Base-by-base conservation (phyloP, 2,329 filamentous ascomycete species). In the Clarireedia paspali region DNA sequence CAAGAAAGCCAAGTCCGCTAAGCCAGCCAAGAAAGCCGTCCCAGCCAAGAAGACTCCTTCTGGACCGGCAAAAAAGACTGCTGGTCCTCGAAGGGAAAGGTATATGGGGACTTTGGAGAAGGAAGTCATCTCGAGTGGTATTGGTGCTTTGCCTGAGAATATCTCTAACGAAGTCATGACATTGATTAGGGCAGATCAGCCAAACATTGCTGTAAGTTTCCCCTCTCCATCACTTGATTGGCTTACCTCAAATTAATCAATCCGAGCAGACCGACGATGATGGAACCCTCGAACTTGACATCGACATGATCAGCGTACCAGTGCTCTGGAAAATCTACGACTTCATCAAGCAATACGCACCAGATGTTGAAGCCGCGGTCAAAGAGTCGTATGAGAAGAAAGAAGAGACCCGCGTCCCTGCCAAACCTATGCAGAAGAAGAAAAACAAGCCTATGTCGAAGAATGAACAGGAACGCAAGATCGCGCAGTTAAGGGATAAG, bases 41-140 rank as follows among this genome's bases (percentile, higher is more conserved):
- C 62, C 62, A 15, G 63, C 60, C 24, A 64, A 54, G 26, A 48
- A 56, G 9, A 64, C 48, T 61, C 57, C 34, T 56, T 38, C 49
- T 57, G 57, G 60, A 72, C 59, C 67, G 68, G 0, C 78, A 76
- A 84, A 82, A 50, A 68, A 67, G 48, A n/a, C 57, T 40, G 53
- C 48, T 34, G 55, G 53, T 14, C 52, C 50, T 53, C 58, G 57
- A 12, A 54, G 44, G 65, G 59, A 62, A 63, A 75, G 78, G n/a
- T 79, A 80, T 53, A 81, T 88, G 66, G 83, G 90, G 46, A 85
- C 83, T 6, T 82, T 86, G 3, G 91, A 99, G 73, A 97, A 97
- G 76, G 89, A 94, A 57, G 83, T 91, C 62, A 95, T 99, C 57
- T 92, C 90, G 1, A 85, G 87, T 57, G 88, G 88, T 14, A 94